These are phyloP conservation scores for Blastocystis sp. DNA, from an alignment of 352 stramenopile species.

Conservation along the genomic window DNA sequence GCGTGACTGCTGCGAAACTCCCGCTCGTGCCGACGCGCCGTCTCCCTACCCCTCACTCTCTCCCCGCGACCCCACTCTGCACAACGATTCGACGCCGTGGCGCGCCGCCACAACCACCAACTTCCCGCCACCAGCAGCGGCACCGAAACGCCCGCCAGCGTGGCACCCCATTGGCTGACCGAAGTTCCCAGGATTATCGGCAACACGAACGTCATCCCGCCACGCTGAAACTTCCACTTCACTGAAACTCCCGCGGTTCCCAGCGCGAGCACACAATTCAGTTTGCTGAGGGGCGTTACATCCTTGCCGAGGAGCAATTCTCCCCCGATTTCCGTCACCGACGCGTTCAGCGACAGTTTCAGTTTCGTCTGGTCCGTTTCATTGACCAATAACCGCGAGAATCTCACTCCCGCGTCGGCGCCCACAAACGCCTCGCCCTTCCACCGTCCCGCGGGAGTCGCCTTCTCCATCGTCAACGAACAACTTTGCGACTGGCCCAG, in stretches of 20 bases:
- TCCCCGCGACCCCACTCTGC: background rate
- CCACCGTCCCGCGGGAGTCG: background rate
- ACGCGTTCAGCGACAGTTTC: background rate
- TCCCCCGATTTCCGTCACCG: background rate
- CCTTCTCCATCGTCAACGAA: background rate
- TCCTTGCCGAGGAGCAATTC: background rate
- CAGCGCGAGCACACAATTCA: background rate
- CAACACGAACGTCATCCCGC: slow-evolving; percentile 1
- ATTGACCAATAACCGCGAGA: background rate
- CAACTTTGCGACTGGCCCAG: background rate
- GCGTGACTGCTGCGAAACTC: background rate
- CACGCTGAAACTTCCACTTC: slow-evolving; percentile 1
- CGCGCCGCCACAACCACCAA: background rate
- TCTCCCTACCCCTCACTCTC: background rate
- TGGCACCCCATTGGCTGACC: background rate
- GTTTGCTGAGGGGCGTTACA: background rate
- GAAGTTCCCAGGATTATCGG: background rate
- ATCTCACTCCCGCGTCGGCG: background rate
- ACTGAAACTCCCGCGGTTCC: background rate
- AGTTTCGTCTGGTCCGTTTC: background rate
- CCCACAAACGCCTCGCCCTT: background rate
- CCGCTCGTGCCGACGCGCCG: background rate
- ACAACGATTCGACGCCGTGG: background rate
- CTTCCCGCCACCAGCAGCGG: background rate
- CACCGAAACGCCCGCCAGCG: background rate